Percentiles rank a stretch among this genome's conserved stretches.
phyloP scores from a whole-genome alignment of 306 rosid species.

The Macrotyloma uniflorum region DNA sequence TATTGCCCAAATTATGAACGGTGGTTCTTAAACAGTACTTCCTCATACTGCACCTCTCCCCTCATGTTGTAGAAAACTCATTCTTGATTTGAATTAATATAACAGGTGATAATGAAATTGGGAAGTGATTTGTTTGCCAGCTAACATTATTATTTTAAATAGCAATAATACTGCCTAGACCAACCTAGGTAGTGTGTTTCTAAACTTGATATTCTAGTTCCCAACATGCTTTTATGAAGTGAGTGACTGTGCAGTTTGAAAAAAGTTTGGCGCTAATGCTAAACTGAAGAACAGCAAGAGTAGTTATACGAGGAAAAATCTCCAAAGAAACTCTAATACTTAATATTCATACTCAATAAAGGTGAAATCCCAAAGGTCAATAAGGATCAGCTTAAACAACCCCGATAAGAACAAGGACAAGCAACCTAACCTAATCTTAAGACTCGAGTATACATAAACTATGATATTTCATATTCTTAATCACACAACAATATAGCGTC shows the following conservation, averaged over 20 bases:
- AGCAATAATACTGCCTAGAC: neutral
- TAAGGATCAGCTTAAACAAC: neutral
- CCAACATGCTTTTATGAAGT: neutral
- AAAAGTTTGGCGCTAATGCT: neutral
- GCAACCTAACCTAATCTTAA: neutral
- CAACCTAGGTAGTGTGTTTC: constrained; percentile 5
- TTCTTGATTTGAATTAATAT: neutral
- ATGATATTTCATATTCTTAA: constrained; percentile 3
- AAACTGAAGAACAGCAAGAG: neutral
- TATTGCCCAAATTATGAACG: no score
- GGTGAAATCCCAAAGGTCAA: neutral
- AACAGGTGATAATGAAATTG: neutral
- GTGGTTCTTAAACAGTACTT: neutral
- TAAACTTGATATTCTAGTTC: neutral
- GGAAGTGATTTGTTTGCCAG: neutral
- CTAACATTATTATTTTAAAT: neutral
- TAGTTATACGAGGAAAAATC: neutral
- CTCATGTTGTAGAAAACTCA: constrained; percentile 16
- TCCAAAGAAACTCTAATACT: neutral
- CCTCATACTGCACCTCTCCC: neutral
- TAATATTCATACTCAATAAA: constrained; percentile 3
- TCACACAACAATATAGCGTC: constrained; percentile 13
- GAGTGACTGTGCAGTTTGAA: neutral
- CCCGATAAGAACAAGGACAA: neutral
- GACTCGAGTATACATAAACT: neutral